Evolutionary conservation across 164 flowering plant species (phyloP).

Genomic region (Aristolochia contorta): DNA sequence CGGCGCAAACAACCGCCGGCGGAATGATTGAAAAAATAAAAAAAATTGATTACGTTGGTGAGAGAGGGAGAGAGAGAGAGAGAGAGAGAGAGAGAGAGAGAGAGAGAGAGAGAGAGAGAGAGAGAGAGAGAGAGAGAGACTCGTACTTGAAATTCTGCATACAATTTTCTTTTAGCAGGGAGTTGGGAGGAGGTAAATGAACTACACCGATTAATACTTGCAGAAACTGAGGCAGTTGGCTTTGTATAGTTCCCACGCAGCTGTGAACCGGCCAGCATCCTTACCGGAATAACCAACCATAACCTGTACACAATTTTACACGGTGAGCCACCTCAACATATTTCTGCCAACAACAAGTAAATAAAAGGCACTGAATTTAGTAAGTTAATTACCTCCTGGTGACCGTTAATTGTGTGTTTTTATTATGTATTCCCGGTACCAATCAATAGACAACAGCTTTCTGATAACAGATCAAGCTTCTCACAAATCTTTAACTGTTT

Average conservation of each 20-base stretch:
- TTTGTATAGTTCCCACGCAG: slow-evolving; percentile 96
- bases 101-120: too few relatives aligned
- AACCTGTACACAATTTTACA: slow-evolving; percentile 40
- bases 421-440: slow-evolving; percentile 74
- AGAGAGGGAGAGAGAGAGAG: too few relatives aligned
- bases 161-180: slow-evolving; percentile 59
- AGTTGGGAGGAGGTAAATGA: slow-evolving; percentile 47
- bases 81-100: too few relatives aligned
- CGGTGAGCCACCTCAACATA: too few relatives aligned
- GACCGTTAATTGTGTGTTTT: slow-evolving; percentile 81
- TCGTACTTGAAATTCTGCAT: slow-evolving; percentile 69
- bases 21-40: too few relatives aligned
- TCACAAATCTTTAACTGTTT: slow-evolving; percentile 87
- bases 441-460: slow-evolving; percentile 79
- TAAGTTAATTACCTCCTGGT: slow-evolving; percentile 65
- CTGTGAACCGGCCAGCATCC: slow-evolving; percentile 94
- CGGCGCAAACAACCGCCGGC: too few relatives aligned
- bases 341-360: neutral
- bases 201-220: slow-evolving; percentile 21
- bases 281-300: slow-evolving; percentile 99
- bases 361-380: neutral
- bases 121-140: too few relatives aligned
- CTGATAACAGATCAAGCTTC: slow-evolving; percentile 85
- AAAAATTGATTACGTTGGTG: too few relatives aligned
- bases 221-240: slow-evolving; percentile 24